A percentile compares a stretch with the other conserved stretches of the same genome.
These are phyloP conservation scores for Clathrus columnatus DNA, from an alignment of 768 basidiomycete species.

Conservation along the genomic window DNA sequence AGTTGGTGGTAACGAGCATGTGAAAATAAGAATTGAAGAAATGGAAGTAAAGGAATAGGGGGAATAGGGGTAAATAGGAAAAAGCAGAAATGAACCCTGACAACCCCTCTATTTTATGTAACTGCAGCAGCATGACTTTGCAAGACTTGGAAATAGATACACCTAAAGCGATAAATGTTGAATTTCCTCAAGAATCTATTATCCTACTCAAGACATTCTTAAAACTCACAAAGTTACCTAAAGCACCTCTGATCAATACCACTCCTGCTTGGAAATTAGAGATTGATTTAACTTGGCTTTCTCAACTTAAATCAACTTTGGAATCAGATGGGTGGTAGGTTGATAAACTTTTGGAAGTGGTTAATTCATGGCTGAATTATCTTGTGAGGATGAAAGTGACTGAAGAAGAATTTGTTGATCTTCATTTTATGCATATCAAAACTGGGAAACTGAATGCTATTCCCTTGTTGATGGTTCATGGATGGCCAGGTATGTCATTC, in stretches of 20 bases:
- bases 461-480: constrained; percentile 13
- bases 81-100: no score
- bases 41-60: no score
- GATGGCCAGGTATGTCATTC: constrained; percentile 11
- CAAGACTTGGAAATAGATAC: not conserved
- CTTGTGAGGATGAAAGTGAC: constrained; percentile 6
- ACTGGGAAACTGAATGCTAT: constrained; percentile 8
- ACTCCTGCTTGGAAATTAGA: constrained; percentile 8
- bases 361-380: constrained; percentile 11
- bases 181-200: constrained; percentile 1
- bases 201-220: constrained; percentile 8
- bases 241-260: constrained; percentile 6
- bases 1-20: no score
- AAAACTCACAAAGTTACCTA: constrained; percentile 1
- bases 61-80: no score
- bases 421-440: constrained; percentile 13
- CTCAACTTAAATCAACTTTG: constrained; percentile 7
- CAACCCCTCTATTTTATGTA: no score
- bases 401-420: constrained; percentile 7
- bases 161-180: constrained; percentile 3
- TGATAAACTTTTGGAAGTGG: constrained; percentile 1
- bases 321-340: constrained; percentile 9
- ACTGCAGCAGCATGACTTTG: no score
- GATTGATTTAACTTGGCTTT: constrained; percentile 7
- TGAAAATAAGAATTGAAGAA: no score